Evolutionary conservation across 345 rosid genomes (phyloP).

Genomic region (Raphanus sativus): DNA sequence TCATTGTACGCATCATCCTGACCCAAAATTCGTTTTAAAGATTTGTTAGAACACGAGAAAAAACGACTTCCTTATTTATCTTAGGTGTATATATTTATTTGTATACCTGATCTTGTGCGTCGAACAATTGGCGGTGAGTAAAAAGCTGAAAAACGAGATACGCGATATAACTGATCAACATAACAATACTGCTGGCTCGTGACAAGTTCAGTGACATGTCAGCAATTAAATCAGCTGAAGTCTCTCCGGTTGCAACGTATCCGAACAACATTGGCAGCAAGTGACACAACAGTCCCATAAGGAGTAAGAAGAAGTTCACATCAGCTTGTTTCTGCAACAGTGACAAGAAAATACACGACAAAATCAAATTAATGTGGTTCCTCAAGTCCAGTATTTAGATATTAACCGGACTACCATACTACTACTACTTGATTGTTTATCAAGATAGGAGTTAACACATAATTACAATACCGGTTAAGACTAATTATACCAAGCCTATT

Average conservation of each 20-base stretch:
- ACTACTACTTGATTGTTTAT: not conserved
- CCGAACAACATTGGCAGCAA: constrained; percentile 66
- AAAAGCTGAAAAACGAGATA: constrained; percentile 86
- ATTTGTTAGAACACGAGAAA: not conserved
- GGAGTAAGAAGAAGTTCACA: constrained; percentile 75
- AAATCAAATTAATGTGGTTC: not conserved
- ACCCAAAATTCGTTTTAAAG: not conserved
- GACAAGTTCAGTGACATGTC: constrained; percentile 56
- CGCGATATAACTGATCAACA: constrained; percentile 70
- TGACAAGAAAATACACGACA: not conserved
- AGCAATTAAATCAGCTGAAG: constrained; percentile 32
- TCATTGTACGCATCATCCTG: constrained; percentile 54
- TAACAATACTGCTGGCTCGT: constrained; percentile 75
- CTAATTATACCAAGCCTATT: not conserved
- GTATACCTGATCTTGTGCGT: constrained; percentile 35
- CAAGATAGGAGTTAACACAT: not conserved
- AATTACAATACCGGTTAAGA: not conserved
- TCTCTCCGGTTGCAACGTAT: constrained; percentile 39
- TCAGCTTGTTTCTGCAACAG: constrained; percentile 81
- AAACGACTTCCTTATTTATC: not conserved
- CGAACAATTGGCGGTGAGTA: constrained; percentile 58
- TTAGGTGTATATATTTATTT: not conserved
- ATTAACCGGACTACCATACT: not conserved
- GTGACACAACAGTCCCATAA: constrained; percentile 82
- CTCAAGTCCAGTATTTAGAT: not conserved